Evolutionary conservation across 164 flowering plant species (phyloP).

Genomic region (Magnolia sinica): DNA sequence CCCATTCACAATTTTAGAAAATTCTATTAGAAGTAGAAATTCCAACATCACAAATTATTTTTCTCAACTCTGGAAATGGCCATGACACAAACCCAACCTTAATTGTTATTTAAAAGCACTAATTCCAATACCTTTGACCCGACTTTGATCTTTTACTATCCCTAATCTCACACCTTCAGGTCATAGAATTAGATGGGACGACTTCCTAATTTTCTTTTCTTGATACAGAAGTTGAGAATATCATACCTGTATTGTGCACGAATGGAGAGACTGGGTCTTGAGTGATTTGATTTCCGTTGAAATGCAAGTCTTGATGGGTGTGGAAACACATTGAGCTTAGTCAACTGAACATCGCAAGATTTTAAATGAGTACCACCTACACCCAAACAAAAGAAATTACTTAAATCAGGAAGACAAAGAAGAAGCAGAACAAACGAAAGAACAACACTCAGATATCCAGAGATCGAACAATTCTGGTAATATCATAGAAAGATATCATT

Average conservation of each 20-base stretch:
- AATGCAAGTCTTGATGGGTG: constrained; percentile 2
- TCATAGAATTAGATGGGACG: background rate
- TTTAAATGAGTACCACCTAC: constrained; percentile 16
- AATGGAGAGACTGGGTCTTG: background rate
- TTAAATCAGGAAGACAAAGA: background rate
- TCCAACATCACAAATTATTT: no score
- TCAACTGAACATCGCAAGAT: background rate
- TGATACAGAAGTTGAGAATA: background rate
- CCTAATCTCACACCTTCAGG: background rate
- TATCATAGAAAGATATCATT: no score
- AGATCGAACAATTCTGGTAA: background rate
- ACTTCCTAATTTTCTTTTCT: background rate
- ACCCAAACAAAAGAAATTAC: background rate
- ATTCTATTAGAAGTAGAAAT: no score
- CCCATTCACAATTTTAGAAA: no score
- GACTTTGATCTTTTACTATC: no score
- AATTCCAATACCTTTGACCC: no score
- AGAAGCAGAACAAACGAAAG: background rate
- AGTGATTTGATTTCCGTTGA: constrained; percentile 7
- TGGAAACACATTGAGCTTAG: constrained; percentile 3
- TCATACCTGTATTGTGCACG: constrained; percentile 2
- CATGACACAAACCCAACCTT: no score
- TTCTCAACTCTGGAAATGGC: no score
- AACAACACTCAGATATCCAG: background rate
- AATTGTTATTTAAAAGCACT: no score